These are phyloP conservation scores for Phytophthora pinifolia DNA, from an alignment of 352 stramenopile genomes.

Conservation along the genomic window DNA sequence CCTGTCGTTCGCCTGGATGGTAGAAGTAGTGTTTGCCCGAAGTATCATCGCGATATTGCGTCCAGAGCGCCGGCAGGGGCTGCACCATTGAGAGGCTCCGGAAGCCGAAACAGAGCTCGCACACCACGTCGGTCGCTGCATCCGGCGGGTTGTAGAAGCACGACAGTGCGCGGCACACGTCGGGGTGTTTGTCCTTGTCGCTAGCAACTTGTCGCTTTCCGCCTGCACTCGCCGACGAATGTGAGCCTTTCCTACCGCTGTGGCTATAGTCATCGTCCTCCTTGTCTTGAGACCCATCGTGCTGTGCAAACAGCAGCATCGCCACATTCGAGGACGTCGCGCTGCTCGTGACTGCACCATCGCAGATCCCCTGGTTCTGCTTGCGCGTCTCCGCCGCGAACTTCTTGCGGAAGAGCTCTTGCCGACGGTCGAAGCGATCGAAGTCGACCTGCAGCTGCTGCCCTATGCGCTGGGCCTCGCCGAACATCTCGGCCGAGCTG, in stretches of 20 bases:
- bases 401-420: conserved; percentile 56
- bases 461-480: conserved; percentile 39
- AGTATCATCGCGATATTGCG: conserved; percentile 50
- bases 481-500: conserved; percentile 45
- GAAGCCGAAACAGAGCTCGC: conserved; percentile 48
- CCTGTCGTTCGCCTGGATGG: conserved; percentile 31
- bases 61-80: conserved; percentile 41
- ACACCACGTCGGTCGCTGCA: conserved; percentile 53
- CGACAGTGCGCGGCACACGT: conserved; percentile 34
- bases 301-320: conserved; percentile 35
- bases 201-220: conserved; percentile 2
- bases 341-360: conserved; percentile 32
- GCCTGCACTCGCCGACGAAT: neutral
- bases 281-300: conserved; percentile 7
- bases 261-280: conserved; percentile 1
- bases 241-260: conserved; percentile 5
- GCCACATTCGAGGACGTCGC: conserved; percentile 25
- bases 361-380: conserved; percentile 52
- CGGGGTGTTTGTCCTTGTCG: conserved; percentile 30
- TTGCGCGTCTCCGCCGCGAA: conserved; percentile 52
- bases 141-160: conserved; percentile 51
- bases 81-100: conserved; percentile 35
- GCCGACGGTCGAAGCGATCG: conserved; percentile 42
- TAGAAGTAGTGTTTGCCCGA: conserved; percentile 61
- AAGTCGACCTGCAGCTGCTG: conserved; percentile 45